Conservation (phyloP, 1,139 yeast genomes). For the Diutina pseudorugosa region DNA sequence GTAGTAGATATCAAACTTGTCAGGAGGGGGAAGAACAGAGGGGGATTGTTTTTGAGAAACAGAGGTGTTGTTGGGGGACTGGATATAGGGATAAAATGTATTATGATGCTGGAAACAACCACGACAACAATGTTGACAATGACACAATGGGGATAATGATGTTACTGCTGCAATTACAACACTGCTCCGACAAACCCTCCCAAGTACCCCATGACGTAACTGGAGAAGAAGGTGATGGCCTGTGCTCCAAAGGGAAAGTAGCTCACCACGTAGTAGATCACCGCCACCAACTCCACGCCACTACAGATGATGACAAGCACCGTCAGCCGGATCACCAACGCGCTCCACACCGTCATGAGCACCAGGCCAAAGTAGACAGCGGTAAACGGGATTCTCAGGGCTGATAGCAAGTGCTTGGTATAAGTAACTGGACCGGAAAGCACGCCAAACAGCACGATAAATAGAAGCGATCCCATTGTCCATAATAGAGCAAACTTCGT, state of each 20-base stretch:
- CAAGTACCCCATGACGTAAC: conserved; percentile 67
- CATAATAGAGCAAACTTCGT: conserved; percentile 82
- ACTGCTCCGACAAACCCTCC: conserved; percentile 24
- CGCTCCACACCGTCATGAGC: conserved; percentile 47
- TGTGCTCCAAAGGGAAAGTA: conserved; percentile 95
- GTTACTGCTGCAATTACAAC: no score
- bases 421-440: conserved; percentile 58
- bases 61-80: no score
- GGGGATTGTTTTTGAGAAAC: no score
- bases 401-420: conserved; percentile 58
- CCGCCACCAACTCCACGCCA: conserved; percentile 69
- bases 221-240: conserved; percentile 70
- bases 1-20: no score
- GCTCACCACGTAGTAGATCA: conserved; percentile 77
- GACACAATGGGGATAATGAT: no score
- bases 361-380: conserved; percentile 69
- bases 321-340: conserved; percentile 50
- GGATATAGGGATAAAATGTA: neutral
- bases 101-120: neutral
- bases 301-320: conserved; percentile 68
- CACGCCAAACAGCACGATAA: conserved; percentile 82
- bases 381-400: conserved; percentile 70
- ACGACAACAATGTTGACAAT: neutral
- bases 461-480: conserved; percentile 87
- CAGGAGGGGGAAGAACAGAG: no score